These are phyloP conservation scores for Fraxinus paxiana DNA, from an alignment of 305 asterid species.

Conservation along the genomic window DNA sequence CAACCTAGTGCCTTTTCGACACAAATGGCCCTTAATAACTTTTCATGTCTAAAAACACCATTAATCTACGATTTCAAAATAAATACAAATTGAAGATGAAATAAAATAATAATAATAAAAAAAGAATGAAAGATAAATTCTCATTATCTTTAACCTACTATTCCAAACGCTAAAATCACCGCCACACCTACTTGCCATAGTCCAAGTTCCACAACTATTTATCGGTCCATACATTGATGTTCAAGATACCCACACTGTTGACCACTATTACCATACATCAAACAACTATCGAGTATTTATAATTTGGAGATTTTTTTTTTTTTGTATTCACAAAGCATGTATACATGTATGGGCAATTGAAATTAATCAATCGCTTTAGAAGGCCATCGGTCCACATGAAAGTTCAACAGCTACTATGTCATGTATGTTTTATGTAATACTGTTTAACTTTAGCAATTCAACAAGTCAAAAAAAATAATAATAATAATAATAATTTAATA, in stretches of 20 bases:
- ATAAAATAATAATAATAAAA: no score
- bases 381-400: background rate
- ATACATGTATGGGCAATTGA: background rate
- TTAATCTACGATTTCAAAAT: background rate
- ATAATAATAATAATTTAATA: no score
- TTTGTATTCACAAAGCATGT: no score
- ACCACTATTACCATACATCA: no score
- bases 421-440: background rate
- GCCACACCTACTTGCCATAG: background rate
- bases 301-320: background rate
- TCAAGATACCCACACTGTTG: background rate
- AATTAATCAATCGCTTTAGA: background rate
- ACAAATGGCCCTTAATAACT: background rate
- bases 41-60: background rate
- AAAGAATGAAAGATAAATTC: no score
- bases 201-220: background rate
- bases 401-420: background rate
- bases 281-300: no score
- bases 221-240: background rate
- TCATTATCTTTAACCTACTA: background rate
- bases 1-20: background rate
- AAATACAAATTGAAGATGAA: no score
- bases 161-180: background rate
- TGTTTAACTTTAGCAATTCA: background rate
- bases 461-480: no score